Conservation (phyloP, 768 basidiomycete genomes). For the Lentinus brumalis region DNA sequence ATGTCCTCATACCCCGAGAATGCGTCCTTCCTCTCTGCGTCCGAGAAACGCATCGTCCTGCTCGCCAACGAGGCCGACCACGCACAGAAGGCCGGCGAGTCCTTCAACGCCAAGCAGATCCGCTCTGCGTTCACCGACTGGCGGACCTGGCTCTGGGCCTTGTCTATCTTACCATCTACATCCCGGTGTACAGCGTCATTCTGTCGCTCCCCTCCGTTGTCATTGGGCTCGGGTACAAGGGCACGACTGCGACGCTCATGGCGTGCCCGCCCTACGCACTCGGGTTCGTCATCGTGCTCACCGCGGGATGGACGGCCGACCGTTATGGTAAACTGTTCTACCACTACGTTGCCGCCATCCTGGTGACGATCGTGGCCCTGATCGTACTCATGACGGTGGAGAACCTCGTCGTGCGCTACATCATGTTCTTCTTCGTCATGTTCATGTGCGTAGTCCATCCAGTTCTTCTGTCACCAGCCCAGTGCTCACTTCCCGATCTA, state of each 20-base stretch:
- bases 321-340: constrained; percentile 26
- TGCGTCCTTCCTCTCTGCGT: constrained; percentile 42
- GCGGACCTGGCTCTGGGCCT: constrained; percentile 41
- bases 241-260: constrained; percentile 61
- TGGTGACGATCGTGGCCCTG: constrained; percentile 29
- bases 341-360: constrained; percentile 26
- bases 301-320: constrained; percentile 28
- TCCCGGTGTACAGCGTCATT: constrained; percentile 42
- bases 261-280: constrained; percentile 51
- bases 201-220: constrained; percentile 79
- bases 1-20: constrained; percentile 54
- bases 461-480: background rate
- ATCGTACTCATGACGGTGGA: constrained; percentile 33
- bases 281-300: constrained; percentile 32
- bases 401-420: constrained; percentile 32
- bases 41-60: constrained; percentile 45
- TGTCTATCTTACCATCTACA: constrained; percentile 47
- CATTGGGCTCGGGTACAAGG: constrained; percentile 56
- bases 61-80: constrained; percentile 41
- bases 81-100: constrained; percentile 31
- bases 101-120: constrained; percentile 41
- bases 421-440: constrained; percentile 38
- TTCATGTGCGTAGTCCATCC: constrained; percentile 30
- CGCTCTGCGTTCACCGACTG: constrained; percentile 39
- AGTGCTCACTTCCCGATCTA: background rate